Evolutionary conservation across 2,329 filamentous ascomycete genomes (phyloP).

Genomic region (Thyridium curvatum): DNA sequence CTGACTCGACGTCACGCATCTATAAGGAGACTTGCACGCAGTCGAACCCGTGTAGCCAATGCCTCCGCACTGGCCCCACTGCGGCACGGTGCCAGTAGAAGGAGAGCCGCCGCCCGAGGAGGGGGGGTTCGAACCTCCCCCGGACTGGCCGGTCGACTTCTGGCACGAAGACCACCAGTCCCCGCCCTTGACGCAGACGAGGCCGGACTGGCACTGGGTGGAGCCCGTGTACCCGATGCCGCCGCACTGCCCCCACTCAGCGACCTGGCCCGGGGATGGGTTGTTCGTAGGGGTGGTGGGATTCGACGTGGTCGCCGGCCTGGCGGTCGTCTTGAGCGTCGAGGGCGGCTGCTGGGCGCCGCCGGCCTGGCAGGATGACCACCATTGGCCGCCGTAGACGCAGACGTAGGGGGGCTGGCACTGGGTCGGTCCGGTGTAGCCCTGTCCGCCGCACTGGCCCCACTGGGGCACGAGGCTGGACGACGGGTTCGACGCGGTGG

Average conservation of each 20-base stretch:
- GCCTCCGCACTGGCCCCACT: constrained; percentile 30
- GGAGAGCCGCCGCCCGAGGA: background rate
- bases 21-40: constrained; percentile 20
- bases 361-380: constrained; percentile 22
- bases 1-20: constrained; percentile 16
- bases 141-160: constrained; percentile 13
- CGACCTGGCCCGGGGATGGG: constrained; percentile 13
- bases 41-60: constrained; percentile 24
- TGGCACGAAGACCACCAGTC: constrained; percentile 26
- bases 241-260: constrained; percentile 30
- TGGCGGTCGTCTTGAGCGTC: constrained; percentile 13
- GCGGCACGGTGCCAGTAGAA: constrained; percentile 15
- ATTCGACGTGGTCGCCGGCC: constrained; percentile 10
- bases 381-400: constrained; percentile 18
- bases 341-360: constrained; percentile 10
- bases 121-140: constrained; percentile 1
- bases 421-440: constrained; percentile 23
- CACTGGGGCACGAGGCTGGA: constrained; percentile 23
- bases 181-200: constrained; percentile 18
- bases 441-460: constrained; percentile 27
- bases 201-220: constrained; percentile 22
- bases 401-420: constrained; percentile 24
- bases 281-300: constrained; percentile 13
- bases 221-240: constrained; percentile 24
- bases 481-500: constrained; percentile 2